Evolutionary conservation across 345 rosid species (phyloP).

Genomic region (Abelmoschus esculentus): DNA sequence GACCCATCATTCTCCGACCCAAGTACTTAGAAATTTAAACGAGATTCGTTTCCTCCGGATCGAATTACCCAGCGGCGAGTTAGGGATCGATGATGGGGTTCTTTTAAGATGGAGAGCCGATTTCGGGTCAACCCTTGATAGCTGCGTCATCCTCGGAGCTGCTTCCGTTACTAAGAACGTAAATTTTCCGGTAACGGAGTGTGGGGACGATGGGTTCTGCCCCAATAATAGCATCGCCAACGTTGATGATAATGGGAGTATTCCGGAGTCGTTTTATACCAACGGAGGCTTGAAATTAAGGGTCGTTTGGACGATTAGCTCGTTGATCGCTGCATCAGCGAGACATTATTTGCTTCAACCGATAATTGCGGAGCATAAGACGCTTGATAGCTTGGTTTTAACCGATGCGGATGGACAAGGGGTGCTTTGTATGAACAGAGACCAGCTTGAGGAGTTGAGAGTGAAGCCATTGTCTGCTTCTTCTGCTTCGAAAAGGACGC

Average conservation of each 20-base stretch:
- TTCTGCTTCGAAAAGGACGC: conserved; percentile 87
- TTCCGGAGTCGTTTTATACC: conserved; percentile 93
- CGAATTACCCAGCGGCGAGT: conserved; percentile 79
- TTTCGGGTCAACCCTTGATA: conserved; percentile 88
- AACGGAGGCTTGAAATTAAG: conserved; percentile 84
- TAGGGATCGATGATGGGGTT: conserved; percentile 81
- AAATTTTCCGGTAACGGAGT: conserved; percentile 16
- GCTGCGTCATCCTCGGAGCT: conserved; percentile 87
- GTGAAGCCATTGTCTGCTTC: conserved; percentile 88
- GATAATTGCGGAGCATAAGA: conserved; percentile 78
- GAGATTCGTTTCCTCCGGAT: conserved; percentile 84
- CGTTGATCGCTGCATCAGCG: conserved; percentile 90
- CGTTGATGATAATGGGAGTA: conserved; percentile 70
- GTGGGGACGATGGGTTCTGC: conserved; percentile 22
- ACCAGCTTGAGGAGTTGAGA: conserved; percentile 85
- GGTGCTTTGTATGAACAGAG: conserved; percentile 80
- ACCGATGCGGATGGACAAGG: conserved; percentile 92
- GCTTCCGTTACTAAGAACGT: conserved; percentile 42
- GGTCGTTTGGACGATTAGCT: conserved; percentile 96
- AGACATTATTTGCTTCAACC: conserved; percentile 87
- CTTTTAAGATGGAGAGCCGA: conserved; percentile 89
- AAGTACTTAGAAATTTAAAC: conserved; percentile 76
- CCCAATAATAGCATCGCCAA: neutral
- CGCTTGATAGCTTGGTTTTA: conserved; percentile 69
- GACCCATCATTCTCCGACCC: conserved; percentile 93